Percentiles rank a stretch among this genome's conserved stretches.
These are phyloP conservation scores for Candolleomyces aberdarensis DNA, from an alignment of 768 basidiomycete species.

Conservation along the genomic window DNA sequence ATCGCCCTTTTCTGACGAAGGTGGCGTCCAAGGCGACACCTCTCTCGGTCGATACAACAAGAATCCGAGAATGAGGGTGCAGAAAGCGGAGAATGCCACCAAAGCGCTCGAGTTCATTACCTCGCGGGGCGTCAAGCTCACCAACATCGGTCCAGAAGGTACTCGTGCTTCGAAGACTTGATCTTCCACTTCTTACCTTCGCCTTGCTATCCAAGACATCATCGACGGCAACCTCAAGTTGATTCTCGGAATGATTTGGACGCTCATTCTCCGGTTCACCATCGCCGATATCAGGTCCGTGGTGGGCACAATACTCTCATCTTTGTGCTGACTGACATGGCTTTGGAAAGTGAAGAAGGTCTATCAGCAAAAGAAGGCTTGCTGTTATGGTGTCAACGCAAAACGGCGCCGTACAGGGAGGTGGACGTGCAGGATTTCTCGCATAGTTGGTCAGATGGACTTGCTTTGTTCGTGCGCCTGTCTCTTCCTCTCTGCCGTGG, in stretches of 20 bases:
- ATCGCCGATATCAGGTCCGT: slow-evolving; percentile 96
- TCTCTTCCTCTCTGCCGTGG: slow-evolving; percentile 3
- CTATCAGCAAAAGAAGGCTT: slow-evolving; percentile 98
- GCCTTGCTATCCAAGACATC: slow-evolving; percentile 53
- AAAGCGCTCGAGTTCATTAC: slow-evolving; percentile 95
- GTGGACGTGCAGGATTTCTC: slow-evolving; percentile 95
- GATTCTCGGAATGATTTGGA: slow-evolving; percentile 99
- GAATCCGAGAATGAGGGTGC: slow-evolving; percentile 86
- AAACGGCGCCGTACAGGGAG: slow-evolving; percentile 87
- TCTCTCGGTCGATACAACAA: slow-evolving; percentile 95
- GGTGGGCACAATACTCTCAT: neutral
- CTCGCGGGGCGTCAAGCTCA: slow-evolving; percentile 89
- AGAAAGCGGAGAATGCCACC: slow-evolving; percentile 98
- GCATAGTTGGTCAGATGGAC: slow-evolving; percentile 88
- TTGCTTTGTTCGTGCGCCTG: slow-evolving; percentile 74
- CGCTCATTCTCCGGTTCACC: slow-evolving; percentile 92
- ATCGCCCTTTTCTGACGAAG: neutral
- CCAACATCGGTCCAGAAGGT: slow-evolving; percentile 98
- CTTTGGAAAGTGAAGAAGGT: slow-evolving; percentile 79
- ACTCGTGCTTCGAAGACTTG: slow-evolving; percentile 4
- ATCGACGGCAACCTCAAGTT: slow-evolving; percentile 99
- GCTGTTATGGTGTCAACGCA: slow-evolving; percentile 96
- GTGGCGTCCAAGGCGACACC: slow-evolving; percentile 60
- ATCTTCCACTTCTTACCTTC: neutral
- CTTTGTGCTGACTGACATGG: neutral